Evolutionary conservation across 179 eudicot species (phyloP).

Genomic region (Beta macrorhiza): DNA sequence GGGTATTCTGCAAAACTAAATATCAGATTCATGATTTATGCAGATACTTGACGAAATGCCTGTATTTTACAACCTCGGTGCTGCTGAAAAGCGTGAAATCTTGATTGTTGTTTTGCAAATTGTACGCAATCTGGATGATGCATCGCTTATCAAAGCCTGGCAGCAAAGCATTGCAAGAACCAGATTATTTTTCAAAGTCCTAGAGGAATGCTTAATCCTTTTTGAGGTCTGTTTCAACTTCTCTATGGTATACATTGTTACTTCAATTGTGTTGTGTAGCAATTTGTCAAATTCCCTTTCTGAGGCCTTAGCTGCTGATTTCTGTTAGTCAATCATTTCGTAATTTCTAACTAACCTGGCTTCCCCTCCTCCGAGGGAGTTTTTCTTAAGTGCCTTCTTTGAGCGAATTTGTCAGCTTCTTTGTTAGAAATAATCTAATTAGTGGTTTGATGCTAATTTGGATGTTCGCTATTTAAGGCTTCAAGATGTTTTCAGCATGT

Average conservation of each 20-base stretch:
- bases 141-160: constrained; percentile 93
- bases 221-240: constrained; percentile 63
- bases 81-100: constrained; percentile 93
- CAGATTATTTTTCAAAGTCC: constrained; percentile 91
- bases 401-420: no score
- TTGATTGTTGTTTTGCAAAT: constrained; percentile 85
- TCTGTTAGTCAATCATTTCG: background rate
- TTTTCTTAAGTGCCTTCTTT: no score
- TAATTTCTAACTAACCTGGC: no score
- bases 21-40: constrained; percentile 17
- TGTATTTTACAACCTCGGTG: constrained; percentile 88
- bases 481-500: no score
- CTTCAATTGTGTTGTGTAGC: background rate
- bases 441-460: no score
- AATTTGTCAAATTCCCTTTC: background rate
- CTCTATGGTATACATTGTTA: no score
- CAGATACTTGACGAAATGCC: constrained; percentile 99
- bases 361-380: no score
- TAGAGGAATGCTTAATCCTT: constrained; percentile 85
- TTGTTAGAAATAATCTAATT: no score
- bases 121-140: constrained; percentile 92
- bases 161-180: constrained; percentile 97
- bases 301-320: constrained; percentile 6
- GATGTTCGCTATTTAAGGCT: no score
- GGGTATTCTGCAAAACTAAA: background rate